These are phyloP conservation scores for Microcos paniculata DNA, from an alignment of 345 rosid species.

Conservation along the genomic window DNA sequence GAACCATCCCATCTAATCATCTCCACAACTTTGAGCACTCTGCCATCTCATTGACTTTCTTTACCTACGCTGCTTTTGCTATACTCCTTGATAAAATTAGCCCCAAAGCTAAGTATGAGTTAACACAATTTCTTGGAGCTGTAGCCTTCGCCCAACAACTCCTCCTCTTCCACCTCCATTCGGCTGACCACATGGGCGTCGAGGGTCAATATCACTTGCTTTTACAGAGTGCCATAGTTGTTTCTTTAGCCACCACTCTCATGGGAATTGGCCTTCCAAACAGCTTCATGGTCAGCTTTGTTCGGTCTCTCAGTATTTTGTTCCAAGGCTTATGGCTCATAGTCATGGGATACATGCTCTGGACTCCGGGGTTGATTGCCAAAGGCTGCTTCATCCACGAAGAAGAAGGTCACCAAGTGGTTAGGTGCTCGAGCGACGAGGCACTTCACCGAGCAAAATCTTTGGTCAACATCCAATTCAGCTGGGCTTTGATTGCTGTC, in stretches of 20 bases:
- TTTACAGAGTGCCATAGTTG: slow-evolving; percentile 49
- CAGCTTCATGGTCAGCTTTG: slow-evolving; percentile 69
- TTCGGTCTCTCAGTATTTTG: slow-evolving; percentile 57
- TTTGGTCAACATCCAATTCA: slow-evolving; percentile 65
- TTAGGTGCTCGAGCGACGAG: slow-evolving; percentile 50
- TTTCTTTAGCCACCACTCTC: slow-evolving; percentile 61
- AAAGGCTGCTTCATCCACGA: slow-evolving; percentile 60
- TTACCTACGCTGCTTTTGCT: slow-evolving; percentile 58
- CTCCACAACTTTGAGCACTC: slow-evolving; percentile 90
- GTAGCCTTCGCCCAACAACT: slow-evolving; percentile 71
- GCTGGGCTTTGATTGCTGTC: slow-evolving; percentile 53
- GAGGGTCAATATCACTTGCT: slow-evolving; percentile 87
- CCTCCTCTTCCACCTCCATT: slow-evolving; percentile 75
- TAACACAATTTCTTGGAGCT: slow-evolving; percentile 55
- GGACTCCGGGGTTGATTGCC: slow-evolving; percentile 67
- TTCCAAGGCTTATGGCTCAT: slow-evolving; percentile 84
- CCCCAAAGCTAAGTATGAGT: slow-evolving; percentile 31
- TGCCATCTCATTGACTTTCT: slow-evolving; percentile 61
- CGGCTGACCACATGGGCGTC: slow-evolving; percentile 76
- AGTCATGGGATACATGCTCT: slow-evolving; percentile 67
- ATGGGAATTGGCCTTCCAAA: slow-evolving; percentile 56
- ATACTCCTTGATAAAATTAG: slow-evolving; percentile 46
- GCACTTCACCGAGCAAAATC: slow-evolving; percentile 74
- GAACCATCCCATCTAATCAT: slow-evolving; percentile 83
- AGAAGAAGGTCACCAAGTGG: slow-evolving; percentile 71